Conservation (phyloP, 1,284 basidiomycete genomes). For the Trametes pubescens region DNA sequence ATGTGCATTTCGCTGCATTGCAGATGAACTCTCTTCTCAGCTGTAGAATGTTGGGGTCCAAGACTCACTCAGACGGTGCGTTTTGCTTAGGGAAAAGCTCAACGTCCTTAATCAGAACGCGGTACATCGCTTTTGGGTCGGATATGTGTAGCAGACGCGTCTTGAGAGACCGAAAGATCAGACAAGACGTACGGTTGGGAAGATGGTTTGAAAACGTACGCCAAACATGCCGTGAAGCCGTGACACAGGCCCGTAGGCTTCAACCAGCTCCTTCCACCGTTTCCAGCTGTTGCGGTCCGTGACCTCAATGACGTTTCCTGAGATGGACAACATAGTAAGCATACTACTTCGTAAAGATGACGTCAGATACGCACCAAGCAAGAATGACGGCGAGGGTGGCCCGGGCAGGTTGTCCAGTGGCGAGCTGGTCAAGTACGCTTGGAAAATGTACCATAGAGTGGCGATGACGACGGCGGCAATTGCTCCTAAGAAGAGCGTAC, state of each 20-base stretch:
- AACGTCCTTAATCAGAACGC: slow-evolving; percentile 49
- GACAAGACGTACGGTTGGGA: neutral
- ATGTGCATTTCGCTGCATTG: slow-evolving; percentile 14
- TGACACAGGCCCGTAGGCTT: slow-evolving; percentile 33
- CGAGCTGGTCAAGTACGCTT: neutral
- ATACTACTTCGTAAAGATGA: neutral
- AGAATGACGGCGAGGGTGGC: neutral
- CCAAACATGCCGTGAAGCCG: slow-evolving; percentile 21
- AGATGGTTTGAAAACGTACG: neutral
- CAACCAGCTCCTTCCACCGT: slow-evolving; percentile 20
- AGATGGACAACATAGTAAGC: neutral
- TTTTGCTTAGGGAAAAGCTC: slow-evolving; percentile 16
- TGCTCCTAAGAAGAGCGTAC: neutral
- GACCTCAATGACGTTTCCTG: slow-evolving; percentile 27
- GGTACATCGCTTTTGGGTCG: slow-evolving; percentile 47
- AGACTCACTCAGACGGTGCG: neutral
- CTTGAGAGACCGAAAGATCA: neutral
- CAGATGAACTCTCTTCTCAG: neutral
- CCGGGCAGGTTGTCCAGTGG: slow-evolving; percentile 4
- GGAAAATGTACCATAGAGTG: neutral
- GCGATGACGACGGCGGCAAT: neutral
- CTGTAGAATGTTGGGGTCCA: slow-evolving; percentile 1
- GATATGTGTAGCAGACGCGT: slow-evolving; percentile 23
- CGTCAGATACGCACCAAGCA: neutral
- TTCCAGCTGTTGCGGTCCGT: slow-evolving; percentile 25